Conservation (phyloP, 2,329 filamentous ascomycete genomes). For the Diaporthe caulivora region DNA sequence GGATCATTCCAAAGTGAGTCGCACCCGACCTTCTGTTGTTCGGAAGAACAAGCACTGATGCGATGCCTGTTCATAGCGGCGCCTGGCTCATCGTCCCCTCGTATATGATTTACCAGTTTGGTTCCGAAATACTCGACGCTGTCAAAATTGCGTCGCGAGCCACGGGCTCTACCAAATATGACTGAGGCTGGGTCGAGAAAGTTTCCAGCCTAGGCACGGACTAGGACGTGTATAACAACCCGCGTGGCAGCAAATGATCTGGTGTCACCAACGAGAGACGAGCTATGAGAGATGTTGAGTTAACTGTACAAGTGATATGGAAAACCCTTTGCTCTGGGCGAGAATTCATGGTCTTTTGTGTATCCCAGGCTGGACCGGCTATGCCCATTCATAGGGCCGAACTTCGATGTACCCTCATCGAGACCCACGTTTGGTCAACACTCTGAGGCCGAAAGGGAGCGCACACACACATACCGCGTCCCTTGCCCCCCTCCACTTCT, state of each 20-base stretch:
- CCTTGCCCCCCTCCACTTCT: no score
- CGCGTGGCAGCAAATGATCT: background rate
- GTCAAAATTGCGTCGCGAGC: slow-evolving; percentile 54
- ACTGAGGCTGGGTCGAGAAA: slow-evolving; percentile 53
- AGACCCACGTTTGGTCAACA: background rate
- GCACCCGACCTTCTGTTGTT: background rate
- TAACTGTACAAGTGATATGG: slow-evolving; percentile 10
- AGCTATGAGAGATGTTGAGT: background rate
- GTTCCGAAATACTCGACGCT: slow-evolving; percentile 61
- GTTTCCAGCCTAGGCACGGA: background rate
- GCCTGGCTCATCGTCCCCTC: slow-evolving; percentile 66
- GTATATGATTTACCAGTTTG: slow-evolving; percentile 64
- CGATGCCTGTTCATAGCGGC: slow-evolving; percentile 53
- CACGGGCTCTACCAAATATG: slow-evolving; percentile 51
- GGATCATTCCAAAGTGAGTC: slow-evolving; percentile 71
- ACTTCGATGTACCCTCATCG: background rate
- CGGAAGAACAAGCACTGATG: background rate
- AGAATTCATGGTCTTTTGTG: background rate
- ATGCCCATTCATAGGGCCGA: background rate
- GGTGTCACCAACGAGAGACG: background rate
- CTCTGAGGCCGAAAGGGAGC: no score
- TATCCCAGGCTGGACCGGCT: background rate
- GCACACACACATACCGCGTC: no score
- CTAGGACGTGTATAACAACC: slow-evolving; percentile 2
- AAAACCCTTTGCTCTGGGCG: background rate